Conservation (phyloP, 2,329 filamentous ascomycete species). For the Talaromyces rugulosus region DNA sequence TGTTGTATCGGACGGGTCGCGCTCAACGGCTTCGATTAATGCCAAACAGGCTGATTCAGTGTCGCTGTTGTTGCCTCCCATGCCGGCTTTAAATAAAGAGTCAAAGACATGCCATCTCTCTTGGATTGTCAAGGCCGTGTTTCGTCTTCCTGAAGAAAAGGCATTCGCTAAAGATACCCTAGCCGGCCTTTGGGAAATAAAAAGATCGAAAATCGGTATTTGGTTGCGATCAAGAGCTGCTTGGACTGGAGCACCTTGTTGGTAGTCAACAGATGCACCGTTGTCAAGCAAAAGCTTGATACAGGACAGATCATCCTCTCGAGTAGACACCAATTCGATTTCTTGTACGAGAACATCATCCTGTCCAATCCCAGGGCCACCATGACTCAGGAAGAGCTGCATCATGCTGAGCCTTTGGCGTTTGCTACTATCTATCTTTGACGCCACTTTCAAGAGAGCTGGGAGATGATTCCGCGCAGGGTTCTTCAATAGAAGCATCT, state of each 20-base stretch:
- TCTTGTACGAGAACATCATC: constrained; percentile 5
- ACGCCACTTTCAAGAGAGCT: neutral
- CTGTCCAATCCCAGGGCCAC: constrained; percentile 4
- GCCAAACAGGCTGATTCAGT: constrained; percentile 1
- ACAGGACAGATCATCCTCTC: neutral
- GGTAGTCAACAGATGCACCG: constrained; percentile 1
- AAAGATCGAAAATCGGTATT: neutral
- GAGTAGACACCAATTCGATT: neutral
- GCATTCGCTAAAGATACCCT: neutral
- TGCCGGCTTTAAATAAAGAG: constrained; percentile 1
- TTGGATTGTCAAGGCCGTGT: neutral
- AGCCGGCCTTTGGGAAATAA: neutral
- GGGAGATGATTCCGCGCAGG: neutral
- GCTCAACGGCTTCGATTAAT: constrained; percentile 16
- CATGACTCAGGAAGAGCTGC: neutral
- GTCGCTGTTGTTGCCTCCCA: neutral
- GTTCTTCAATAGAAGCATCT: neutral
- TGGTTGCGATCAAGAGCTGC: neutral
- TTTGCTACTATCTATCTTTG: neutral
- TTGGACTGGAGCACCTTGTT: neutral
- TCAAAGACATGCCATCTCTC: constrained; percentile 1
- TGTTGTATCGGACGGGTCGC: constrained; percentile 13
- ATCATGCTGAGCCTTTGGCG: constrained; percentile 1
- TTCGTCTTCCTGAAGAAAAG: constrained; percentile 4
- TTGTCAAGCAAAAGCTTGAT: constrained; percentile 1